A percentile compares a stretch with the other conserved stretches of the same genome.
Conservation (phyloP, 768 basidiomycete genomes). For the Mycena leptocephala region DNA sequence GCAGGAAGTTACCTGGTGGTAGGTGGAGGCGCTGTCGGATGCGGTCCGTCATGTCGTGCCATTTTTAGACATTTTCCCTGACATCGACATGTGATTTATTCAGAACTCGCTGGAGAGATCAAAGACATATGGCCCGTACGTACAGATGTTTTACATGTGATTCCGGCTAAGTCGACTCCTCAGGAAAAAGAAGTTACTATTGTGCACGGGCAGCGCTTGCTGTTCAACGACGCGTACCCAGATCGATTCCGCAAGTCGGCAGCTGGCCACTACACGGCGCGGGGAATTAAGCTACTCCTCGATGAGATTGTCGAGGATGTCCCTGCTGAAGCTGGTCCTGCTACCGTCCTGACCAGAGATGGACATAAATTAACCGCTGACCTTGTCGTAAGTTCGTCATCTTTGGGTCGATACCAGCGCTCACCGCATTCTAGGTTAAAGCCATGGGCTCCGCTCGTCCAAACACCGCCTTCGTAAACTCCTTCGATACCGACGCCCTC, state of each 20-base stretch:
- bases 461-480: constrained; percentile 56
- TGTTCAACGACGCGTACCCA: constrained; percentile 63
- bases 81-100: not conserved
- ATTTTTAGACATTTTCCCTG: not conserved
- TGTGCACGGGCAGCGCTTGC: constrained; percentile 58
- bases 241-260: constrained; percentile 59
- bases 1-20: constrained; percentile 67
- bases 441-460: constrained; percentile 39
- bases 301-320: constrained; percentile 57
- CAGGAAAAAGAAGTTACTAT: constrained; percentile 57
- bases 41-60: constrained; percentile 54
- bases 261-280: constrained; percentile 49
- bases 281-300: constrained; percentile 55
- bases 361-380: constrained; percentile 58
- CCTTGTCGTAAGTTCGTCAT: constrained; percentile 56
- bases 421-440: constrained; percentile 11
- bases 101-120: constrained; percentile 46
- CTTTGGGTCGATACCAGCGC: not conserved
- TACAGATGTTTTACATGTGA: not conserved
- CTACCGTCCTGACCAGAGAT: constrained; percentile 54
- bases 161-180: not conserved
- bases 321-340: constrained; percentile 42
- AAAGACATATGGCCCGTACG: constrained; percentile 39
- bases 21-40: constrained; percentile 72
- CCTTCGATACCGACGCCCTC: constrained; percentile 48